Evolutionary conservation across 306 rosid genomes (phyloP).

Genomic region (Pyrus communis): DNA sequence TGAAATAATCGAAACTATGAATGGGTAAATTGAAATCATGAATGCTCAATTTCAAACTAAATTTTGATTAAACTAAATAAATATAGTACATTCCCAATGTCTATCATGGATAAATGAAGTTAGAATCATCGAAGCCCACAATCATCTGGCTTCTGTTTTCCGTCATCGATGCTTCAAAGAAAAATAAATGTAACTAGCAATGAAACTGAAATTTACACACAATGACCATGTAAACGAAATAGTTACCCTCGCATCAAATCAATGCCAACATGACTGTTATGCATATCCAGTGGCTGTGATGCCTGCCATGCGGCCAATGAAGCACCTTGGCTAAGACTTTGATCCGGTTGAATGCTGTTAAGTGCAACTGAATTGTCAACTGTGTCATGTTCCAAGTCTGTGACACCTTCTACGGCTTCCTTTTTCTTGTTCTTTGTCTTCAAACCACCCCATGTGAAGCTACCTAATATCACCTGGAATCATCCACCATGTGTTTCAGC

Average conservation of each 20-base stretch:
- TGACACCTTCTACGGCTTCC: constrained; percentile 40
- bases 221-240: constrained; percentile 9
- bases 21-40: constrained; percentile 1
- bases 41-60: constrained; percentile 22
- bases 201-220: constrained; percentile 33
- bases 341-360: constrained; percentile 38
- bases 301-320: constrained; percentile 64
- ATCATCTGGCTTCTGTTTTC: constrained; percentile 36
- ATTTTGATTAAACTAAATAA: constrained; percentile 34
- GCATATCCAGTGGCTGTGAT: constrained; percentile 67
- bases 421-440: constrained; percentile 62
- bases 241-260: constrained; percentile 93
- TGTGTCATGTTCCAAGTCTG: constrained; percentile 49
- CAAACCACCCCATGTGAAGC: constrained; percentile 81
- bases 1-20: neutral
- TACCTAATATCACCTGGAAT: constrained; percentile 82
- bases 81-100: constrained; percentile 37
- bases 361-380: constrained; percentile 44
- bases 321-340: constrained; percentile 50
- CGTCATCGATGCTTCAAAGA: constrained; percentile 34
- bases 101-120: constrained; percentile 36
- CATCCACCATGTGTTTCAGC: constrained; percentile 10
- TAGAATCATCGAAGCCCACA: constrained; percentile 20
- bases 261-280: constrained; percentile 72
- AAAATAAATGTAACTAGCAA: constrained; percentile 41